Evolutionary conservation across 129 eudicot species (phyloP), one percentile per base, ranked within the genome.

Genomic region (Centrapalus pauciflorus): DNA sequence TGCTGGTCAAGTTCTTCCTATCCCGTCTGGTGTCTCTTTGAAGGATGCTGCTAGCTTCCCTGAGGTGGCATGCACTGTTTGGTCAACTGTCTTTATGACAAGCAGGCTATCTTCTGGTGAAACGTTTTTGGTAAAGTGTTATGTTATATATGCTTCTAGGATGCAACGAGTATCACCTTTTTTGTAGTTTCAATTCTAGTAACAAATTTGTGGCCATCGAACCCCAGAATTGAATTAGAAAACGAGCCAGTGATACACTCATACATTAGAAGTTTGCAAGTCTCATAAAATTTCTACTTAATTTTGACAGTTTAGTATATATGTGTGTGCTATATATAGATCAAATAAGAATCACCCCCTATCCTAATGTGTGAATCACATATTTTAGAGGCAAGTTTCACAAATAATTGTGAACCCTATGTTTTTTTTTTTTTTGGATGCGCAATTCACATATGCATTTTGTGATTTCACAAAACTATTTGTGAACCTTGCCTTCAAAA

Each of bases 1-100:
- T n/a, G 88, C 82, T 13, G 90, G 83, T 41, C 95, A 86, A 66
- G 86, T 94, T 75, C 95, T 94, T 76, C 99, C 96, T 14, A 79
- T 89, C 56, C 99, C 96, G 27, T 66, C 85, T 7, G 90, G 90
- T 61, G 73, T 94, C 80, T 84, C 99, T 66, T 78, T 94, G 80
- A 81, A 84, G 71, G 99, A 94, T 72, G 95, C 99, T 64, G 96
- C 99, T 64, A 80, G 86, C 80, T 86, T 94, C 45, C 99, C 99
- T 0, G 99, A 94, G 85, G 96, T 94, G 38, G 99, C 88, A 19
- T 89, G 99, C 77, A 94, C 99, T 6, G 97, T 94, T 54, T 94
- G 96, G 99, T 94, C 95, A 61, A 89, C 99, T 17, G 87, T 94
- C 46, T 94, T 94, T 61, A 94, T 94, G 99, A 89, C 73, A 76